Base-by-base conservation (phyloP, 2,329 filamentous ascomycete species). In the Emericellopsis cladophorae region DNA sequence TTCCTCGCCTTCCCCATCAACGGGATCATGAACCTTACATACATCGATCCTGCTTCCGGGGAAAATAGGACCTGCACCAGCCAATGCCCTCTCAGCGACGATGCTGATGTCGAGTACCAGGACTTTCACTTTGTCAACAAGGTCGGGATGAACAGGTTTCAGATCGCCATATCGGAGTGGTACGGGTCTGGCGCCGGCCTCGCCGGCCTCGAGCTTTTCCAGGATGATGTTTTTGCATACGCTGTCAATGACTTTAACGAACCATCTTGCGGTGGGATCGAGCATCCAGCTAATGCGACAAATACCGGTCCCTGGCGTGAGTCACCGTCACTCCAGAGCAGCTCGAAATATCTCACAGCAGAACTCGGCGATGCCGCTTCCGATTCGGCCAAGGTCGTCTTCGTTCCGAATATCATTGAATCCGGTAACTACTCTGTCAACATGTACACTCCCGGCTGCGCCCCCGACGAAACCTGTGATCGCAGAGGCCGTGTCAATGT, bases 21-120 rank as follows among this genome's bases (percentile, higher is more conserved):
- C 46, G 92, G 92, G 40, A 95, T 98, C 57, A 85, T 98, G 79
- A 95, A 96, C 61, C 72, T 98, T 54, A 94, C 88, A 31, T 96
- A 92, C 51, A 79, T 80, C 47, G 87, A 96, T 53, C 81, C 83
- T 21, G 66, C 57, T 32, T 83, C 76, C 2, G 82, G 83, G 22
- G 65, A 74, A 39, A 80, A 81, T 42, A 62, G 67, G 24, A 79
- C 74, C 43, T 98, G 92, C 62, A 87, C 89, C 40, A 81, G 79
- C 45, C 72, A 77, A 53, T 98, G 92, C 52, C 85, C 89, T n/a
- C 71, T 98, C 37, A 87, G 84, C 46, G 69, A 79, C 53, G 77
- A 86, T 52, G 62, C 69, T 15, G 74, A 70, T 6, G 58, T 80
- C 39, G 60, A 69, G 39, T 93, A 76, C 50, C 89, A 95, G 58